phyloP scores from a whole-genome alignment of 768 basidiomycete genomes.

The Boletus rufocinnamomeus region DNA sequence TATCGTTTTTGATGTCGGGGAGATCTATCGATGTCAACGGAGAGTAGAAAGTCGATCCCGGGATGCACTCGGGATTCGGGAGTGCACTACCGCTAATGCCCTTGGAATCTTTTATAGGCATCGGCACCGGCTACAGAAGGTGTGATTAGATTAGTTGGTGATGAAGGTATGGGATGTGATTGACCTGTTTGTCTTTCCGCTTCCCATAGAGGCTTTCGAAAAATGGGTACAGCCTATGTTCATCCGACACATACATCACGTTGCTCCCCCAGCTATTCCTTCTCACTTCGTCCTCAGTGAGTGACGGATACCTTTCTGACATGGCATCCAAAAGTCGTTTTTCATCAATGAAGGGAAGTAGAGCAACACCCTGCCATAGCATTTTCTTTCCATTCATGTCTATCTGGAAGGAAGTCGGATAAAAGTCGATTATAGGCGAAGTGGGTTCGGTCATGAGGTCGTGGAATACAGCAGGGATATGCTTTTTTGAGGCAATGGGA shows the following conservation, averaged over 20 bases:
- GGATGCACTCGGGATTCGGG: constrained; percentile 86
- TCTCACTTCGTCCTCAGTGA: constrained; percentile 79
- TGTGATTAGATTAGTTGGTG: constrained; percentile 17
- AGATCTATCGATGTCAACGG: constrained; percentile 63
- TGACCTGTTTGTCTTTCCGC: constrained; percentile 73
- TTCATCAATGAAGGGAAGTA: constrained; percentile 94
- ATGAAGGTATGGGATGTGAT: constrained; percentile 24
- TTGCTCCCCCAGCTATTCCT: constrained; percentile 87
- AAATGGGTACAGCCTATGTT: constrained; percentile 83
- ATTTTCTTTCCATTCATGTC: constrained; percentile 99
- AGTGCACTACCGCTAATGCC: constrained; percentile 81
- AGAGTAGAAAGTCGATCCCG: constrained; percentile 85
- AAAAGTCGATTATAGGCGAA: constrained; percentile 96
- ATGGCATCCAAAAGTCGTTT: constrained; percentile 83
- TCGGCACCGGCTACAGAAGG: constrained; percentile 60
- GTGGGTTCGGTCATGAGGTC: constrained; percentile 81
- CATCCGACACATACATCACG: constrained; percentile 79
- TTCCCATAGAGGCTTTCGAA: constrained; percentile 91
- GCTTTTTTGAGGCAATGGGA: constrained; percentile 81
- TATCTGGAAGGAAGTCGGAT: constrained; percentile 87
- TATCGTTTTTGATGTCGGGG: constrained; percentile 84
- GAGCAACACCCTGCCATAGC: constrained; percentile 98
- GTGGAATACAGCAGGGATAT: constrained; percentile 88
- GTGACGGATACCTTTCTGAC: constrained; percentile 58
- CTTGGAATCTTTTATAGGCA: constrained; percentile 68